These are phyloP conservation scores for Rhodotorula toruloides DNA, from an alignment of 768 basidiomycete genomes.

Conservation along the genomic window DNA sequence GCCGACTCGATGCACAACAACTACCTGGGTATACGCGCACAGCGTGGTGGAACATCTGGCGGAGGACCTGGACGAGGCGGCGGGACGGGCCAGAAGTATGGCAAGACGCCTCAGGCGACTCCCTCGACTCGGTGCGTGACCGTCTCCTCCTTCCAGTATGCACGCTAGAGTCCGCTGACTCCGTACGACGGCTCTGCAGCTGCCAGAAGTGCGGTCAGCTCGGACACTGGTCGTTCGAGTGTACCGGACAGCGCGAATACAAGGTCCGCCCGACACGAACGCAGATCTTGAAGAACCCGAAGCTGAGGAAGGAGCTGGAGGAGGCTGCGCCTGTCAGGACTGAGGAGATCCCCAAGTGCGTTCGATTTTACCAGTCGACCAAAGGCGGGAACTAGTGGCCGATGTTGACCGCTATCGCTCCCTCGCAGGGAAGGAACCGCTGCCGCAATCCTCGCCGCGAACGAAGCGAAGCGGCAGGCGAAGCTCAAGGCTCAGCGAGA, in stretches of 20 bases:
- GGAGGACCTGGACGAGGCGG: neutral
- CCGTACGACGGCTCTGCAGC: neutral
- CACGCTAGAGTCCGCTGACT: neutral
- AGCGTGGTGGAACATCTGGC: neutral
- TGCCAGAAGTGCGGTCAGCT: slow-evolving; percentile 33
- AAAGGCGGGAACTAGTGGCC: no score
- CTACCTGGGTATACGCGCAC: slow-evolving; percentile 18
- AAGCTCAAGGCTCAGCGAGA: neutral
- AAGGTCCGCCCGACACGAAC: slow-evolving; percentile 25
- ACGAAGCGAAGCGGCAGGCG: slow-evolving; percentile 31
- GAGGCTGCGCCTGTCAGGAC: slow-evolving; percentile 8
- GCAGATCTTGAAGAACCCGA: slow-evolving; percentile 38
- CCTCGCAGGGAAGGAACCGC: slow-evolving; percentile 29
- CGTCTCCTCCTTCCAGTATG: neutral
- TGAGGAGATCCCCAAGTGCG: slow-evolving; percentile 30
- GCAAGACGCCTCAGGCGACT: slow-evolving; percentile 6
- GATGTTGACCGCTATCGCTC: no score
- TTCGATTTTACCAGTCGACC: neutral
- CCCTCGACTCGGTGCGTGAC: slow-evolving; percentile 7
- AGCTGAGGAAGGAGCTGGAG: slow-evolving; percentile 17
- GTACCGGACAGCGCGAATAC: slow-evolving; percentile 27
- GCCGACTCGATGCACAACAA: slow-evolving; percentile 11
- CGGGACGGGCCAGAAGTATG: neutral
- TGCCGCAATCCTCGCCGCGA: slow-evolving; percentile 35
- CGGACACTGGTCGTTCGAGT: slow-evolving; percentile 30